phyloP scores from a whole-genome alignment of 148 eudicot genomes.

The Rhododendron vialii region DNA sequence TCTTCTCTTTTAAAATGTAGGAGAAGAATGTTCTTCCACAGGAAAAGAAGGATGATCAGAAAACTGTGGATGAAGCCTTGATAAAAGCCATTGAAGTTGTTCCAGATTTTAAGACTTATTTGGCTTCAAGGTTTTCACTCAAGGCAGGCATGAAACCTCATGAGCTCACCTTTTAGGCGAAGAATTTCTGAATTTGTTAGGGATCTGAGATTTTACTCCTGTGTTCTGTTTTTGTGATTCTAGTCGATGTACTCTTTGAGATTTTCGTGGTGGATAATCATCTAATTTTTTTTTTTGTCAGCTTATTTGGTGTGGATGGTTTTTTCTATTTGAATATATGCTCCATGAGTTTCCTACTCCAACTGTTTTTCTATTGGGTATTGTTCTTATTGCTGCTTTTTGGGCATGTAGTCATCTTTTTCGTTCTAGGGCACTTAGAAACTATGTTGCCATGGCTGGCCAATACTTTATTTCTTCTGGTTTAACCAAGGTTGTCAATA shows the following conservation, averaged over 20 bases:
- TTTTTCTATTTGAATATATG: not conserved
- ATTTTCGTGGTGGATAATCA: not conserved
- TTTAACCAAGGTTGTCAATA: not conserved
- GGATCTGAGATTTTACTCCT: not conserved
- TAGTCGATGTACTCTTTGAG: conserved; percentile 1
- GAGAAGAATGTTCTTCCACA: conserved; percentile 54
- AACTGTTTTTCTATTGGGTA: not conserved
- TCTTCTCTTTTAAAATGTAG: conserved; percentile 16
- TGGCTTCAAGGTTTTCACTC: conserved; percentile 65
- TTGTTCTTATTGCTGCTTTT: not conserved
- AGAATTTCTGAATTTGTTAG: not conserved
- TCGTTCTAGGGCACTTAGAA: not conserved
- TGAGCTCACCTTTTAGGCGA: conserved; percentile 53
- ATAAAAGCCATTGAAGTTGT: conserved; percentile 53
- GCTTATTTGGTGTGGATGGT: not conserved
- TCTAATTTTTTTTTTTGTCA: conserved; percentile 5
- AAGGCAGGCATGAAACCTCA: conserved; percentile 75
- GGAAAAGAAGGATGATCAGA: conserved; percentile 68
- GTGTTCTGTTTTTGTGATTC: not conserved
- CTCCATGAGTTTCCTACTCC: not conserved
- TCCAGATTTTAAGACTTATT: conserved; percentile 53
- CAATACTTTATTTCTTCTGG: not conserved
- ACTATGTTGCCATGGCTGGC: not conserved
- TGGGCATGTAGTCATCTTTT: not conserved
- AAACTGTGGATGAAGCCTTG: conserved; percentile 51